A percentile compares a stretch with the other conserved stretches of the same genome.
Conservation (phyloP, 306 rosid species). For the Begonia fuchsioides region DNA sequence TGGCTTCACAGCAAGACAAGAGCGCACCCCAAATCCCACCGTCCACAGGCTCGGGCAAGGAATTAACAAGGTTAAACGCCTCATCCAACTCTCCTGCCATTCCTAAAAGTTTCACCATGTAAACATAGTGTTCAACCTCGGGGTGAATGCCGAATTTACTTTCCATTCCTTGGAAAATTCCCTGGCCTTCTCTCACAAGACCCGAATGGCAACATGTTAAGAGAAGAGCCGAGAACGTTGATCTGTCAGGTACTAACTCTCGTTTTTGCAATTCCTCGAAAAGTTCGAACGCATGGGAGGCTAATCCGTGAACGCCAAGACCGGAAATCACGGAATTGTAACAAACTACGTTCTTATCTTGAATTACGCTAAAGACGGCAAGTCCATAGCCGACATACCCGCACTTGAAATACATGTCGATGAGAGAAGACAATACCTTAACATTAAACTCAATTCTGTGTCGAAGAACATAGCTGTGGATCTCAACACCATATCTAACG, state of each 20-base stretch:
- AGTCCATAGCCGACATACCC: constrained; percentile 51
- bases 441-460: constrained; percentile 51
- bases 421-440: constrained; percentile 63
- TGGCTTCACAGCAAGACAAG: constrained; percentile 61
- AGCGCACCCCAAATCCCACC: constrained; percentile 76
- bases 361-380: constrained; percentile 38
- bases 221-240: constrained; percentile 79
- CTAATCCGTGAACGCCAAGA: constrained; percentile 66
- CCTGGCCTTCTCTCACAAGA: constrained; percentile 46
- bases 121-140: constrained; percentile 62
- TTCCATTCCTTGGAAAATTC: constrained; percentile 53
- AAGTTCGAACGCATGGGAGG: constrained; percentile 40
- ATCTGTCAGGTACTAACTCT: constrained; percentile 50
- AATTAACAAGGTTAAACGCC: constrained; percentile 46
- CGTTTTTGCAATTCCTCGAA: constrained; percentile 36
- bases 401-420: constrained; percentile 75
- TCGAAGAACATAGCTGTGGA: constrained; percentile 60
- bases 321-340: constrained; percentile 68
- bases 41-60: constrained; percentile 67
- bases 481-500: constrained; percentile 43
- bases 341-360: constrained; percentile 40
- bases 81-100: constrained; percentile 59
- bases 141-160: constrained; percentile 39
- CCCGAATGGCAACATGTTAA: constrained; percentile 79
- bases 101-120: constrained; percentile 83